phyloP scores from a whole-genome alignment of 345 rosid genomes.

The Boechera retrofracta region DNA sequence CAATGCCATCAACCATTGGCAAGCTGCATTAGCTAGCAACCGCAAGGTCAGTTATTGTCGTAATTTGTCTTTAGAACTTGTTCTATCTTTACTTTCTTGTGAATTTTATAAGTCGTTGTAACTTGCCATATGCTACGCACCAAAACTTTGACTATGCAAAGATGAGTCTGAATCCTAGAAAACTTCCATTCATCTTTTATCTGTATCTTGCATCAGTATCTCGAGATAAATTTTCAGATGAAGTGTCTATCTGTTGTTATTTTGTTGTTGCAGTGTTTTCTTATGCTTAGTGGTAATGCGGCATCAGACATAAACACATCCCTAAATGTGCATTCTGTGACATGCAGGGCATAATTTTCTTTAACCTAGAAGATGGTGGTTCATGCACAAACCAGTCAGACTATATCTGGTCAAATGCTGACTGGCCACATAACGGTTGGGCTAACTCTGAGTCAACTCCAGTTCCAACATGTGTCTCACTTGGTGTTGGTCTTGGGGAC shows the following conservation, averaged over 20 bases:
- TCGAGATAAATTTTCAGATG: slow-evolving; percentile 20
- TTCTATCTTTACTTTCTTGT: slow-evolving; percentile 24
- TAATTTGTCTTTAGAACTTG: slow-evolving; percentile 30
- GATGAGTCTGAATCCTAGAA: slow-evolving; percentile 21
- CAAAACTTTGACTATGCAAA: not conserved
- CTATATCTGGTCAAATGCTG: slow-evolving; percentile 78
- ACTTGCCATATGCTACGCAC: not conserved
- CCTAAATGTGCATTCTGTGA: slow-evolving; percentile 36
- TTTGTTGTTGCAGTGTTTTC: slow-evolving; percentile 22
- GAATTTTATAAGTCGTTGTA: slow-evolving; percentile 22
- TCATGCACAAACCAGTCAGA: slow-evolving; percentile 52
- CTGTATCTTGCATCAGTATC: slow-evolving; percentile 29
- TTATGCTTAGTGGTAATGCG: slow-evolving; percentile 7
- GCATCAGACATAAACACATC: slow-evolving; percentile 20
- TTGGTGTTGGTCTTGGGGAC: slow-evolving; percentile 74
- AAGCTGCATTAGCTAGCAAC: slow-evolving; percentile 85
- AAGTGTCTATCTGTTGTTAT: not conserved
- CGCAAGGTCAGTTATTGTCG: slow-evolving; percentile 68
- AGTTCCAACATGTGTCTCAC: slow-evolving; percentile 73
- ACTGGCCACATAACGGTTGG: slow-evolving; percentile 92
- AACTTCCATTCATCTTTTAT: slow-evolving; percentile 24
- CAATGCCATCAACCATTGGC: slow-evolving; percentile 66
- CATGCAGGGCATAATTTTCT: slow-evolving; percentile 80
- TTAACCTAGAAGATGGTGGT: slow-evolving; percentile 61
- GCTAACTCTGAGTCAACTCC: slow-evolving; percentile 80